Evolutionary conservation across 164 flowering plant species (phyloP).

Genomic region (Annona squamosa): DNA sequence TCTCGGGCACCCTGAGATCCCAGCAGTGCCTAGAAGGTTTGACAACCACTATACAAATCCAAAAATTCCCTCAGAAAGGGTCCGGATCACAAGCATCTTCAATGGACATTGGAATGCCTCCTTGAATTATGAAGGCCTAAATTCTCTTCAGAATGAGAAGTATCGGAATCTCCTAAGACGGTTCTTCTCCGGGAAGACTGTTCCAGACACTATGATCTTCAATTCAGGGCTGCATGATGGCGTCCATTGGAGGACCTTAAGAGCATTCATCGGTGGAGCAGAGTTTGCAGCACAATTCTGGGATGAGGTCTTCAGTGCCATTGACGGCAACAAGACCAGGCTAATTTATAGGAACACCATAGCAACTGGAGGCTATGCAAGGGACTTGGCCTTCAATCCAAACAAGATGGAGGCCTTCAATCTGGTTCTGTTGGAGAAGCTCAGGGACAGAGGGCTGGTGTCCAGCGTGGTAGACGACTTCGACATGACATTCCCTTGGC

Average conservation of each 20-base stretch:
- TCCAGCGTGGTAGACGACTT: constrained; percentile 60
- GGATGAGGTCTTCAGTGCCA: constrained; percentile 52
- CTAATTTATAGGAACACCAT: constrained; percentile 67
- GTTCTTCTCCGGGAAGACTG: constrained; percentile 48
- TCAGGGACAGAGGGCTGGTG: constrained; percentile 44
- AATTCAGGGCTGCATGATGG: constrained; percentile 97
- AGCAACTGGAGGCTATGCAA: constrained; percentile 82
- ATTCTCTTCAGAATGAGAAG: constrained; percentile 52
- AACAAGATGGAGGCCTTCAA: constrained; percentile 82
- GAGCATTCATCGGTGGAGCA: constrained; percentile 45
- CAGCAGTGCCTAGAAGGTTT: constrained; percentile 55
- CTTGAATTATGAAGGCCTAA: constrained; percentile 60
- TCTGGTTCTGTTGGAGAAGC: constrained; percentile 55
- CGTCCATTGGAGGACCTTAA: constrained; percentile 42
- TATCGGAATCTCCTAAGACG: constrained; percentile 44
- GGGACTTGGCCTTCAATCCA: constrained; percentile 70
- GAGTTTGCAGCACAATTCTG: constrained; percentile 64
- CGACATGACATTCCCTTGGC: constrained; percentile 91
- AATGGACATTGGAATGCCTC: constrained; percentile 78
- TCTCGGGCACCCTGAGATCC: constrained; percentile 40
- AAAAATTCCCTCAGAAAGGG: constrained; percentile 38
- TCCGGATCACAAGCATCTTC: constrained; percentile 85
- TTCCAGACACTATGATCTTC: constrained; percentile 77
- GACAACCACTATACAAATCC: constrained; percentile 78
- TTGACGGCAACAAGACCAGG: constrained; percentile 30